These are phyloP conservation scores for Penicillium manginii DNA, from an alignment of 495 filamentous ascomycete genomes.

Conservation along the genomic window DNA sequence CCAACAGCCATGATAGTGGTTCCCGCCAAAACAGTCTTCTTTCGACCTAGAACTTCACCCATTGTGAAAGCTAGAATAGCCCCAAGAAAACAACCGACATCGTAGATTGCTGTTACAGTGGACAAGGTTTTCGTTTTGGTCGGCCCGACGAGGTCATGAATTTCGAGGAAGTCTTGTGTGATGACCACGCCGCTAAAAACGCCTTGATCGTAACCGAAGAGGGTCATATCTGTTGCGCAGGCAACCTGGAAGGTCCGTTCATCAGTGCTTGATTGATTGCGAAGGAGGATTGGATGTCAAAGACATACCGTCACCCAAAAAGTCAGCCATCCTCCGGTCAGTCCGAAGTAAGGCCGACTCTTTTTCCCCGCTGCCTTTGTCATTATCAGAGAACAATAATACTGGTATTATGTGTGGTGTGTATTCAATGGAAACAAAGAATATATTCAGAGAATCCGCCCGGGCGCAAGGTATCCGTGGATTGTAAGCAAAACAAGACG, in stretches of 20 bases:
- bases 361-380: not conserved
- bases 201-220: slow-evolving; percentile 66
- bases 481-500: not conserved
- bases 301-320: slow-evolving; percentile 60
- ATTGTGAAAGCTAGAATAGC: slow-evolving; percentile 53
- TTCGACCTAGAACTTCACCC: slow-evolving; percentile 61
- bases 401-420: not conserved
- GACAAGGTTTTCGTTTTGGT: slow-evolving; percentile 54
- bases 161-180: slow-evolving; percentile 58
- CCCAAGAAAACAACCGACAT: slow-evolving; percentile 64
- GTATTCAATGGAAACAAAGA: too few species aligned
- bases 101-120: slow-evolving; percentile 65
- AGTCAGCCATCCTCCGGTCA: slow-evolving; percentile 60
- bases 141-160: slow-evolving; percentile 50
- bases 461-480: not conserved
- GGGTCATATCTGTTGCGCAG: slow-evolving; percentile 60
- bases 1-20: slow-evolving; percentile 63
- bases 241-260: slow-evolving; percentile 38
- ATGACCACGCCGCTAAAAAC: slow-evolving; percentile 48
- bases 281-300: slow-evolving; percentile 22
- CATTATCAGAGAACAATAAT: not conserved
- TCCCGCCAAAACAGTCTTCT: slow-evolving; percentile 58
- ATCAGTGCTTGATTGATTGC: not conserved
- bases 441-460: too few species aligned
- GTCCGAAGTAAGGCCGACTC: slow-evolving; percentile 54